A percentile compares a stretch with the other conserved stretches of the same genome.
Conservation (phyloP, 2,329 filamentous ascomycete species). For the Dactylellina drechsleri region DNA sequence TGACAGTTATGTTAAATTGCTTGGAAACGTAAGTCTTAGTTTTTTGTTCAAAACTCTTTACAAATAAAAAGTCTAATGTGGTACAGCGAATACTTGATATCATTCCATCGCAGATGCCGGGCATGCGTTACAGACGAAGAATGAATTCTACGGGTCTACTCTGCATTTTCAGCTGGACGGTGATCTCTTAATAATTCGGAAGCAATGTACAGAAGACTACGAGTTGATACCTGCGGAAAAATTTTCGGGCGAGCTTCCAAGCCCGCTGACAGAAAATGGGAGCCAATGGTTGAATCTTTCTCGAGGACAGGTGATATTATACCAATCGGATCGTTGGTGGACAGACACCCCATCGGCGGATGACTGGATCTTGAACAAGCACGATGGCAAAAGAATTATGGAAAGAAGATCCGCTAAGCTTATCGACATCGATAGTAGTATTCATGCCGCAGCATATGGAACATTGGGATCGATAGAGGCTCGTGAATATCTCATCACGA, state of each 20-base stretch:
- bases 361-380: conserved; percentile 11
- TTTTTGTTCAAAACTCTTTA: too few relatives aligned
- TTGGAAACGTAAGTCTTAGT: conserved; percentile 62
- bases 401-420: neutral
- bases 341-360: neutral
- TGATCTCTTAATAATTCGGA: conserved; percentile 16
- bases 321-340: conserved; percentile 8
- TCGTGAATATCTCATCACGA: neutral
- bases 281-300: conserved; percentile 38
- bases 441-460: neutral
- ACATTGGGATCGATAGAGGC: conserved; percentile 1
- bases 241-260: conserved; percentile 14
- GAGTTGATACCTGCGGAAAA: conserved; percentile 18
- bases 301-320: neutral
- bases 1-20: conserved; percentile 63
- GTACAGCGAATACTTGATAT: neutral
- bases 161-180: conserved; percentile 8
- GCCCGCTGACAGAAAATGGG: neutral
- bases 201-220: neutral
- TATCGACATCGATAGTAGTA: conserved; percentile 1
- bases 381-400: neutral
- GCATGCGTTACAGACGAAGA: neutral
- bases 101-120: neutral
- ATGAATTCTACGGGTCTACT: neutral
- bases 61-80: too few relatives aligned